These are phyloP conservation scores for Fusarium paranaense DNA, from an alignment of 2,329 filamentous ascomycete genomes.

Conservation along the genomic window DNA sequence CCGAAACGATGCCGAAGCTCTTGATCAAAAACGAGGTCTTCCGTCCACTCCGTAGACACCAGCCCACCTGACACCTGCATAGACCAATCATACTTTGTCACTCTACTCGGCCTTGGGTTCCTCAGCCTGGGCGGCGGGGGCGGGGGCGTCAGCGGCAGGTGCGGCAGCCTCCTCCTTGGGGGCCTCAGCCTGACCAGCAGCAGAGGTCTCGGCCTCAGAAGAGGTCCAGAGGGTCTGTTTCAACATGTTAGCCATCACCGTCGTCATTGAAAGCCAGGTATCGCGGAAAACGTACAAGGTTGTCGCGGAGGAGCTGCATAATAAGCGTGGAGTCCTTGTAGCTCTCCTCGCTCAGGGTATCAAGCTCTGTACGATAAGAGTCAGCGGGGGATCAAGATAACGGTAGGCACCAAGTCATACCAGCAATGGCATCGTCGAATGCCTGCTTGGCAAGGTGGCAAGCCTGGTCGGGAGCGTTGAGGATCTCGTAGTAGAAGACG, in stretches of 20 bases:
- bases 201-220: constrained; percentile 90
- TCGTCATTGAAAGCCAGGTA: not conserved
- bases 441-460: constrained; percentile 99
- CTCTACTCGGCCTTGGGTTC: constrained; percentile 78
- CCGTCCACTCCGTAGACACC: constrained; percentile 75
- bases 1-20: constrained; percentile 62
- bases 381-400: not conserved
- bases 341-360: constrained; percentile 97
- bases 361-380: constrained; percentile 74
- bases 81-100: constrained; percentile 44
- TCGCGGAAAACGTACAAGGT: constrained; percentile 73
- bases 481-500: constrained; percentile 99
- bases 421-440: constrained; percentile 97
- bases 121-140: constrained; percentile 60
- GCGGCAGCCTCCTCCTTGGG: constrained; percentile 60
- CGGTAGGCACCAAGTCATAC: constrained; percentile 38
- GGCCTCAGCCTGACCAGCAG: constrained; percentile 64
- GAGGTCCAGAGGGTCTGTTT: constrained; percentile 97
- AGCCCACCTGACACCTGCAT: constrained; percentile 60
- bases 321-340: constrained; percentile 99
- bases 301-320: constrained; percentile 98
- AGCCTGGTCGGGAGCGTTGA: constrained; percentile 97
- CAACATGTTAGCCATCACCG: constrained; percentile 44
- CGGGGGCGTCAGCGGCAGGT: constrained; percentile 68
- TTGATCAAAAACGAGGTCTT: constrained; percentile 66